Base-by-base conservation (phyloP, 164 flowering plant species). In the Malania oleifera region DNA sequence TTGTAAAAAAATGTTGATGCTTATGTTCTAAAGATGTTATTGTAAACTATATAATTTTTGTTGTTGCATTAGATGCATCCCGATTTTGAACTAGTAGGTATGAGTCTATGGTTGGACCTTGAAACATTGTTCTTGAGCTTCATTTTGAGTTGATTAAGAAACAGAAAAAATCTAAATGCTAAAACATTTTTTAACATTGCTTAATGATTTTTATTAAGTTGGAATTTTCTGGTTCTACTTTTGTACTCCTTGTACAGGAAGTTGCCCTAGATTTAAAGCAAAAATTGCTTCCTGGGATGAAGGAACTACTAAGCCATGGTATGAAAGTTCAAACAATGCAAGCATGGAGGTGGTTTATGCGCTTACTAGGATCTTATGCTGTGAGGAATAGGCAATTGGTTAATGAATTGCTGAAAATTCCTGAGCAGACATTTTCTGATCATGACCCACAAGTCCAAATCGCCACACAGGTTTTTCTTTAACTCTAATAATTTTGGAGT, bases 291-390 rank as follows among this genome's bases (percentile, higher is more conserved):
- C 61, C 66, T 27, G 69, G 67, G 56, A 72, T 89, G 87, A 77
- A 77, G 64, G 74, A 81, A 37, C 56, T 80, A 62, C 46, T 83
- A 54, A 71, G 67, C 40, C 68, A 64, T 47, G 82, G 81, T 15
- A 67, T 72, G 76, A 80, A 80, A 68, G 62, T 81, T 61, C 83
- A 76, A 63, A 31, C 74, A 17, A 50, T 86, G 48, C 81, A 74
- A 69, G 96, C 93, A 39, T 89, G 96, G 96, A 82, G 85, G 50
- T 89, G 93, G 96, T 75, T 76, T 68, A 80, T 86, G 64, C 74
- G 82, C 58, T 56, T 89, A 52, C 73, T 86, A 45, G 96, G 91
- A 61, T 67, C 75, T 27, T 67, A 70, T 69, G 79, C 79, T 5
- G 18, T 72, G 67, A 77, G 76, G 65, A 66, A 75, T 43, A 78